Evolutionary conservation across 306 rosid genomes (phyloP).

Genomic region (Trichosanthes truncata): DNA sequence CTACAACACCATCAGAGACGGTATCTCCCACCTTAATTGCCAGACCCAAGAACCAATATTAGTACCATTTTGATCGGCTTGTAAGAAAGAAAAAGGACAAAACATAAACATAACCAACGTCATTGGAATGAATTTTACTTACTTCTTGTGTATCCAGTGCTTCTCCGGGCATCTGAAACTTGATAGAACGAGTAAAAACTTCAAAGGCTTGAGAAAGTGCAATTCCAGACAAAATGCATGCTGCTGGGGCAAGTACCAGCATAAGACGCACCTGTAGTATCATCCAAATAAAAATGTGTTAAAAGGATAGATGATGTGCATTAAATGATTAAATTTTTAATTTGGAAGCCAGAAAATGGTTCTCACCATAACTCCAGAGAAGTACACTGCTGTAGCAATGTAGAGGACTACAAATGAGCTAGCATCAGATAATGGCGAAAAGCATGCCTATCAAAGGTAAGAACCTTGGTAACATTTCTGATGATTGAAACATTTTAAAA

Average conservation of each 20-base stretch:
- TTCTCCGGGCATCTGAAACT: conserved; percentile 74
- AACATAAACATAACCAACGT: background rate
- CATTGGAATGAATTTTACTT: conserved; percentile 18
- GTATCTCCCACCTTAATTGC: conserved; percentile 52
- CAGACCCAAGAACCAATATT: conserved; percentile 17
- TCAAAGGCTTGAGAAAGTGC: conserved; percentile 98
- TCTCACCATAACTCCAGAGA: conserved; percentile 99
- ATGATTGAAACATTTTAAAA: conserved; percentile 7
- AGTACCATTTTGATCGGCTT: conserved; percentile 9
- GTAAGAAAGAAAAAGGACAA: background rate
- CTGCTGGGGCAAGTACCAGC: conserved; percentile 99
- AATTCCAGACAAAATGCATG: conserved; percentile 95
- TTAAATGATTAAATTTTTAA: conserved; percentile 1
- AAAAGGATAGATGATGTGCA: background rate
- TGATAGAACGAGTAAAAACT: conserved; percentile 80
- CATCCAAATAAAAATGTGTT: conserved; percentile 15
- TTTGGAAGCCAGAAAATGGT: conserved; percentile 13
- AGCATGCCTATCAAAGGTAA: conserved; percentile 69
- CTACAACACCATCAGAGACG: conserved; percentile 36
- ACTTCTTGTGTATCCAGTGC: conserved; percentile 35
- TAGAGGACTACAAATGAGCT: conserved; percentile 88
- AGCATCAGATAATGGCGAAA: conserved; percentile 87
- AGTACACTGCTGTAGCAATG: conserved; percentile 80
- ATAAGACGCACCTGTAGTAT: conserved; percentile 83
- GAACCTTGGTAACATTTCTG: conserved; percentile 6